Conservation (phyloP, 2,329 filamentous ascomycete genomes). For the Aureobasidium melanogenum region DNA sequence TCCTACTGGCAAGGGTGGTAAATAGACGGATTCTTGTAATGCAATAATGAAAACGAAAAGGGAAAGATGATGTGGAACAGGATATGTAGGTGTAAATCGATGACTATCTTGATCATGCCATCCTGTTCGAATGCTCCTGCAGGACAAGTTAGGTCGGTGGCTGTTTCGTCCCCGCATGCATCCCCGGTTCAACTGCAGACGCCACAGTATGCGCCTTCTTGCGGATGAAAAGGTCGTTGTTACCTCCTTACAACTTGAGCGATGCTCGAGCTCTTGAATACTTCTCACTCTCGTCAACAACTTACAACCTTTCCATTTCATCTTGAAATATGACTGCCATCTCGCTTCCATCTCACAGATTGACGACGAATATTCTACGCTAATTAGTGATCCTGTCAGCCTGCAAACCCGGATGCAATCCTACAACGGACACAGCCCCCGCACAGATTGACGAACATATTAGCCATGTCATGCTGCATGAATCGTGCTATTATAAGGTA, state of each 20-base stretch:
- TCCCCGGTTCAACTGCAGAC: background rate
- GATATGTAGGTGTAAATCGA: background rate
- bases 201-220: background rate
- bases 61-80: background rate
- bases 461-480: background rate
- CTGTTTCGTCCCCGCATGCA: background rate
- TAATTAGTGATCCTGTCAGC: background rate
- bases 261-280: background rate
- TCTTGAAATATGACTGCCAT: background rate
- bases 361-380: background rate
- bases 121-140: background rate
- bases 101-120: background rate
- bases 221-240: background rate
- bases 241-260: background rate
- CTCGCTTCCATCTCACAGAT: background rate
- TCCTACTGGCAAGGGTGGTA: constrained; percentile 53
- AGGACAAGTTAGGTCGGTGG: background rate
- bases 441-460: background rate
- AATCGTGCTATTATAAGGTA: background rate
- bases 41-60: background rate
- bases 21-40: background rate
- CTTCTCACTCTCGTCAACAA: background rate
- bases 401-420: background rate
- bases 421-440: background rate
- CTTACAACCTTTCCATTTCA: background rate